These are phyloP conservation scores for Trichosporon inkin DNA, from an alignment of 1,284 basidiomycete species.

Conservation along the genomic window DNA sequence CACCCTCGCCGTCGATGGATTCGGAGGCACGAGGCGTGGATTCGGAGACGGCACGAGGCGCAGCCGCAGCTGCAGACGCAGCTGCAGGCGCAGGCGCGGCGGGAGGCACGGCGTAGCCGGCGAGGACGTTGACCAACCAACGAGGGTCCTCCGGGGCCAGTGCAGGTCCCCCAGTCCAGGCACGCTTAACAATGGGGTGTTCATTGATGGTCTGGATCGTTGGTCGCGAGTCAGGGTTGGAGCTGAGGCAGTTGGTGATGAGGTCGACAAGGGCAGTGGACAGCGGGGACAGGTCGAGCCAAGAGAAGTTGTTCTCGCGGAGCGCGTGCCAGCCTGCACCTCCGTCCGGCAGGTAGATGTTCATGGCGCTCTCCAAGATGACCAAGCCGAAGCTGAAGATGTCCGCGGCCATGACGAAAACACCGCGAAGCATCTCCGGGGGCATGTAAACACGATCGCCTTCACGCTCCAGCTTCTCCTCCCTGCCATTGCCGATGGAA, in stretches of 20 bases:
- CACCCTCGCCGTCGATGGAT: conserved; percentile 20
- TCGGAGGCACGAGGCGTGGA: background rate
- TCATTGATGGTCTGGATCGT: conserved; percentile 59
- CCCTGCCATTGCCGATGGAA: conserved; percentile 21
- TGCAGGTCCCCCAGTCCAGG: conserved; percentile 54
- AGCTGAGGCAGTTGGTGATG: conserved; percentile 73
- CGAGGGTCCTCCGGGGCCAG: conserved; percentile 44
- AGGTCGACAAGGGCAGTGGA: conserved; percentile 68
- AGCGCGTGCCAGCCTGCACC: conserved; percentile 92
- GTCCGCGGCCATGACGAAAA: conserved; percentile 89
- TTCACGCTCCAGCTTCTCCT: conserved; percentile 71
- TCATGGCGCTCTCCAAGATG: conserved; percentile 89
- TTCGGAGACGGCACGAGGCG: too few relatives aligned
- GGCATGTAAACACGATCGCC: conserved; percentile 98
- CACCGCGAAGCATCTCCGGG: conserved; percentile 90
- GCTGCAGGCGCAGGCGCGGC: background rate
- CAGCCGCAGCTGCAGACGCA: too few relatives aligned
- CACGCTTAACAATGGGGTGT: conserved; percentile 66
- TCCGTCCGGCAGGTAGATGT: conserved; percentile 93
- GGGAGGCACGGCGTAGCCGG: conserved; percentile 11
- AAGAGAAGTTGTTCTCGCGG: conserved; percentile 84
- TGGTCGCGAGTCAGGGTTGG: conserved; percentile 62
- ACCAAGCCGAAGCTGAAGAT: conserved; percentile 96
- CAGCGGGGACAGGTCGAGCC: conserved; percentile 69
- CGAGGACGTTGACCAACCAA: conserved; percentile 44